phyloP scores from a whole-genome alignment of 2,329 filamentous ascomycete genomes.

The Dryadomyces quercivorus region DNA sequence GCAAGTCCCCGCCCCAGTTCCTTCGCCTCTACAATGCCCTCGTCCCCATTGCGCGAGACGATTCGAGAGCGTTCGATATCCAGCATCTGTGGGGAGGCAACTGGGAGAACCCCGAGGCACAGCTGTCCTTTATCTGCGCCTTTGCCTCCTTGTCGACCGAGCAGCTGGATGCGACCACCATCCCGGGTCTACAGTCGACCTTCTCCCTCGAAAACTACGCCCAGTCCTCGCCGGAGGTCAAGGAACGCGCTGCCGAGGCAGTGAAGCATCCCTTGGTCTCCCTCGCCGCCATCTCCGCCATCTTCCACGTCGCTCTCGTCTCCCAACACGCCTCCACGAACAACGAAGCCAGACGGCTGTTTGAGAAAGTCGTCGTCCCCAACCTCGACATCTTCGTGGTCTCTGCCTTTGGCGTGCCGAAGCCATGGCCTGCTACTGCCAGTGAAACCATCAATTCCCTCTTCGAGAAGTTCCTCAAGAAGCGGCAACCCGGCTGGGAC shows the following conservation, averaged over 20 bases:
- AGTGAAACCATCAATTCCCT: slow-evolving; percentile 64
- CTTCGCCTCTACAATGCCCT: slow-evolving; percentile 69
- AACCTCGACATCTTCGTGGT: slow-evolving; percentile 72
- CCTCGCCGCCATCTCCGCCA: slow-evolving; percentile 63
- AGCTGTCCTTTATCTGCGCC: slow-evolving; percentile 85
- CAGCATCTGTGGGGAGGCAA: slow-evolving; percentile 81
- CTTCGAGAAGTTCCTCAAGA: slow-evolving; percentile 74
- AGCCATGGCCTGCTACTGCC: slow-evolving; percentile 64
- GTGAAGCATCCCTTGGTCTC: slow-evolving; percentile 82
- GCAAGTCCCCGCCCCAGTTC: slow-evolving; percentile 71
- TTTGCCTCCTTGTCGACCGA: slow-evolving; percentile 66
- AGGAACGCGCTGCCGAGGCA: slow-evolving; percentile 45
- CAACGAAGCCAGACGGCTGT: slow-evolving; percentile 50
- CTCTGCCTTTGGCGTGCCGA: slow-evolving; percentile 63
- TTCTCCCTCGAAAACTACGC: slow-evolving; percentile 53
- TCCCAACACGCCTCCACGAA: slow-evolving; percentile 49
- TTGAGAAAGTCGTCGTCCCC: slow-evolving; percentile 55
- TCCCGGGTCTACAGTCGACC: slow-evolving; percentile 68
- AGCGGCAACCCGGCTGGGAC: slow-evolving; percentile 64
- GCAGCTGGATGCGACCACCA: slow-evolving; percentile 71
- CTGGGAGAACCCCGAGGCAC: slow-evolving; percentile 78
- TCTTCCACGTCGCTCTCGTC: slow-evolving; percentile 53
- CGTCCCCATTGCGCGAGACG: slow-evolving; percentile 54
- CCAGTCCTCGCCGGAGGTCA: slow-evolving; percentile 34
- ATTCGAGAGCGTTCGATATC: slow-evolving; percentile 59